phyloP scores from a whole-genome alignment of 192 early-diverging fungal genomes.

The Podila epicladia region DNA sequence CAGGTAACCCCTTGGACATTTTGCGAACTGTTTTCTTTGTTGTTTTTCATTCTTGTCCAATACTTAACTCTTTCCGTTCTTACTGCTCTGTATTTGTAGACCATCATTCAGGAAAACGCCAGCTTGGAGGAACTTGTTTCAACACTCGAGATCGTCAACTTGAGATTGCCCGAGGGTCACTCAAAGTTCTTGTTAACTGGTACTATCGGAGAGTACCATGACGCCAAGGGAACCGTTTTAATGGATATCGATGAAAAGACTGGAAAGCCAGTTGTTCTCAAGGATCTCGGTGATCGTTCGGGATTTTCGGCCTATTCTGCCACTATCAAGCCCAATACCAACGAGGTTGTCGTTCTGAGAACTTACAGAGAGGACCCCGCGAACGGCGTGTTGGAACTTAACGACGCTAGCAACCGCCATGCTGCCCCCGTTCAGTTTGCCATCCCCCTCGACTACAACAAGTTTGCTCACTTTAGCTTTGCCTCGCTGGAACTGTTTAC shows the following conservation, averaged over 20 bases:
- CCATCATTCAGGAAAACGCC: conserved; percentile 5
- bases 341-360: conserved; percentile 38
- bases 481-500: conserved; percentile 27
- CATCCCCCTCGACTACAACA: conserved; percentile 22
- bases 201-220: conserved; percentile 44
- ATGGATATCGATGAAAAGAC: conserved; percentile 27
- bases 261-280: conserved; percentile 8
- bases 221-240: conserved; percentile 26
- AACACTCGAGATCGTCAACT: conserved; percentile 22
- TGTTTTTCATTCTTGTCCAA: not conserved
- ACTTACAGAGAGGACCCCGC: conserved; percentile 27
- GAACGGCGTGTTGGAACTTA: conserved; percentile 22
- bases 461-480: conserved; percentile 24
- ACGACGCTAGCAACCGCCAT: conserved; percentile 31
- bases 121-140: conserved; percentile 24
- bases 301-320: conserved; percentile 39
- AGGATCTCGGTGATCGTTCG: conserved; percentile 42
- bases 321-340: conserved; percentile 25
- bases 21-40: not conserved
- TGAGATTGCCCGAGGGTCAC: conserved; percentile 27
- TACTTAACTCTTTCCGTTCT: not conserved
- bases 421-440: conserved; percentile 25
- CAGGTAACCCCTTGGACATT: conserved; percentile 3
- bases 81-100: not conserved
- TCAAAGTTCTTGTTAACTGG: conserved; percentile 27